Base-by-base conservation (phyloP, 1,284 basidiomycete species). In the Inonotus hispidus region DNA sequence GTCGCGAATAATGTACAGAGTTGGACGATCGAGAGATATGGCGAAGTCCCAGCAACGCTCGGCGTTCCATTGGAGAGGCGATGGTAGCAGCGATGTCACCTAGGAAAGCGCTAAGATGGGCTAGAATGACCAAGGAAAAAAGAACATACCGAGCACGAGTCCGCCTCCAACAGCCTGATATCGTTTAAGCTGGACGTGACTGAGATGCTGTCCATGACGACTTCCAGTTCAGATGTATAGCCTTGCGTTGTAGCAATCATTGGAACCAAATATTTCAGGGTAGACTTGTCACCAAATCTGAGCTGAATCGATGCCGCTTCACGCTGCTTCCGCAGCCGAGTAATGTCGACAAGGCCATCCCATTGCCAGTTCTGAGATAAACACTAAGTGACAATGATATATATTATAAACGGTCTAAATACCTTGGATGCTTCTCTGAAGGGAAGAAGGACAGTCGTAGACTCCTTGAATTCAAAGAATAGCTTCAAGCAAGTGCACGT, bases 341-440 rank as follows among this genome's bases (percentile, higher is more conserved):
- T 77, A n/a, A 79, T 67, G 23, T 81, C 73, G 3, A 72, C 71
- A 47, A 76, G 66, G 29, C 83, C 85, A 69, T 93, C 92, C 87
- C 90, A 93, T 71, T 85, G 83, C 91, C 92, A 94, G 69, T 94
- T 86, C 87, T 89, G 61, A 52, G 32, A 56, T 56, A 35, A 25
- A 55, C 62, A 35, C 41, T 37, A 38, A 19, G 46, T 21, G 45
- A 59, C 23, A 41, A 19, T 23, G 19, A 43, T 21, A 16, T 43
- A 2, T 3, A 14, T n/a, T 7, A n/a, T 16, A 1, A 21, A 21
- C 16, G 11, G n/a, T 21, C 41, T 27, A 64, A 61, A 45, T 63
- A 85, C 88, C 79, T 93, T 94, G 0, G 91, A 93, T 0, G 87
- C 74, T 72, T 98, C 94, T 14, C 93, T 82, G 53, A 95, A 95